Percentiles rank a stretch among this genome's conserved stretches.
Evolutionary conservation across 305 asterid genomes (phyloP).

Genomic region (Fraxinus greggii): DNA sequence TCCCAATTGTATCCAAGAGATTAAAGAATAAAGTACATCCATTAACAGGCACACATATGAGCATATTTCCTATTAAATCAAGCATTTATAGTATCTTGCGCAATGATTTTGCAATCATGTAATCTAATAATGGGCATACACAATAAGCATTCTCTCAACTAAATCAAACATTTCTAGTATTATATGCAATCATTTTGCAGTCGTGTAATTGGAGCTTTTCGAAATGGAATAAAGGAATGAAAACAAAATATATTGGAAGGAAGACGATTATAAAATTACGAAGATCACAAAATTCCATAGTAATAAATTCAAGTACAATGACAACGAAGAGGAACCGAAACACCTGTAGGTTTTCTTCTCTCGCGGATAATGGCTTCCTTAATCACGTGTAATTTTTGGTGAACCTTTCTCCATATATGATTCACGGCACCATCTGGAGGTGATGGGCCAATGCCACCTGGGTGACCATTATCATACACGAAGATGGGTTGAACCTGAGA

Average conservation of each 20-base stretch:
- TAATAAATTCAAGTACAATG: conserved; percentile 59
- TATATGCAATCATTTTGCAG: conserved; percentile 14
- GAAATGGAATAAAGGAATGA: conserved; percentile 9
- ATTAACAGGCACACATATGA: background rate
- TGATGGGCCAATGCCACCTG: conserved; percentile 71
- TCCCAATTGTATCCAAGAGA: background rate
- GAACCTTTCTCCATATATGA: conserved; percentile 81
- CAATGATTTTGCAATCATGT: background rate
- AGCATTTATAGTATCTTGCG: background rate
- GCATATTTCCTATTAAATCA: background rate
- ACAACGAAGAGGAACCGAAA: conserved; percentile 71
- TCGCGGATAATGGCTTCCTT: conserved; percentile 74
- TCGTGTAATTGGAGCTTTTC: background rate
- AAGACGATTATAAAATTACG: conserved; percentile 21
- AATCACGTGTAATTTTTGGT: conserved; percentile 63
- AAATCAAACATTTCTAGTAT: background rate
- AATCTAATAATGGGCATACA: background rate
- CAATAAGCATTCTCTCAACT: background rate
- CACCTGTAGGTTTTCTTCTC: conserved; percentile 76
- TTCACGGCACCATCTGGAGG: conserved; percentile 71
- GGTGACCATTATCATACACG: conserved; percentile 57
- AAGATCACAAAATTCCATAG: conserved; percentile 1
- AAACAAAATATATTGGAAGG: background rate
- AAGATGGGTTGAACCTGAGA: conserved; percentile 60
- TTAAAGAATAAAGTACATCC: background rate